phyloP scores from a whole-genome alignment of 2,329 filamentous ascomycete genomes.

The Polychaeton citri region DNA sequence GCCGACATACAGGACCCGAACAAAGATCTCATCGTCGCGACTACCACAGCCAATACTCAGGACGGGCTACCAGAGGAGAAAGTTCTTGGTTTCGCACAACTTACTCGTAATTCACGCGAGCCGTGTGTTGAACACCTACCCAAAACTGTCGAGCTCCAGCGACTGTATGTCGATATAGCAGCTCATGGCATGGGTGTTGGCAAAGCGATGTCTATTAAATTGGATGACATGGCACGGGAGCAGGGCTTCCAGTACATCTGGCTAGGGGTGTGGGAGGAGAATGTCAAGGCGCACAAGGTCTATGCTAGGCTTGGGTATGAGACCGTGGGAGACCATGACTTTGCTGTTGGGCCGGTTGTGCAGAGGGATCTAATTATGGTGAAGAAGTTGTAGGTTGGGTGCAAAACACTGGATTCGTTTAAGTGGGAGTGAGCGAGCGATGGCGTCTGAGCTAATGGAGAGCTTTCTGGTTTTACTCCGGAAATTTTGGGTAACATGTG shows the following conservation, averaged over 20 bases:
- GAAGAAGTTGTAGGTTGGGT: constrained; percentile 19
- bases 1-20: constrained; percentile 14
- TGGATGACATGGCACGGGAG: constrained; percentile 23
- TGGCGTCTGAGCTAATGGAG: too few relatives aligned
- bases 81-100: constrained; percentile 27
- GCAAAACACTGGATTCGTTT: too few relatives aligned
- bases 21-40: constrained; percentile 3
- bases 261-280: constrained; percentile 38
- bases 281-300: constrained; percentile 23
- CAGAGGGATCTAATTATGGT: constrained; percentile 33
- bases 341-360: constrained; percentile 27
- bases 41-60: neutral
- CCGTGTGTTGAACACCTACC: constrained; percentile 23
- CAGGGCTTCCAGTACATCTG: constrained; percentile 29
- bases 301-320: constrained; percentile 31
- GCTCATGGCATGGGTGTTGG: constrained; percentile 29
- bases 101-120: constrained; percentile 26
- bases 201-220: constrained; percentile 16
- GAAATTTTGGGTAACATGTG: too few relatives aligned
- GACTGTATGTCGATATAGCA: constrained; percentile 27
- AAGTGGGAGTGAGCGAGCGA: too few relatives aligned
- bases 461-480: too few relatives aligned
- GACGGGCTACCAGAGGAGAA: constrained; percentile 2
- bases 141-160: constrained; percentile 27
- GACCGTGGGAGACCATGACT: constrained; percentile 29